Base-by-base conservation (phyloP, 495 filamentous ascomycete genomes). In the Aspergillus kassunensis region DNA sequence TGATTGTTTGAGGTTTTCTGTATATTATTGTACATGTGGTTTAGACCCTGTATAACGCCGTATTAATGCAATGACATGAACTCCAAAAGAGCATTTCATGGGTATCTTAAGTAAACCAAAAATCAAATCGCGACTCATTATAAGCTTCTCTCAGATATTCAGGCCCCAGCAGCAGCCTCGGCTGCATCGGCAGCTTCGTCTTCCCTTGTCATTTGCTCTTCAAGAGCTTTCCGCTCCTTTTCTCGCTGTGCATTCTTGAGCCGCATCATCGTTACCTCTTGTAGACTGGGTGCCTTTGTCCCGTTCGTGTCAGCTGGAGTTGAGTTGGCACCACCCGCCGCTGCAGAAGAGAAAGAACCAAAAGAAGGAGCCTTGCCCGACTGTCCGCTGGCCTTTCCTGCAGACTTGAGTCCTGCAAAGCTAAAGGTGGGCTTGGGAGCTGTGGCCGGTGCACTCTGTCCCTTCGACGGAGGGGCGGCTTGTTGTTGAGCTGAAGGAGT, bases 221-320 rank as follows among this genome's bases (percentile, higher is more conserved):
- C 80, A 13, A 83, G 59, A 13, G 78, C 69, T 31, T 67, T 73
- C 33, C 72, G 67, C 54, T 76, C 74, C 60, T 81, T 82, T 57
- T 85, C 80, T 10, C 70, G 63, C 55, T 77, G 74, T 0, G 80
- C 80, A 49, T 77, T 81, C 57, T 81, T 83, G 45, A 86, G 54
- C 27, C 80, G 69, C 63, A 85, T 85, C 62, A 85, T 63, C 1
- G 78, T 84, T 51, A 78, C 55, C 31, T 86, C 82, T 57, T 86
- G 72, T 25, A 83, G 48, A 51, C 73, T 84, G 2, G 79, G 79
- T 20, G 69, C 70, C 44, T 64, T 66, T 11, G 62, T 18, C 2
- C 58, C 56, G 33, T 65, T 63, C 10, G 65, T 63, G 4, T 62
- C 58, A 18, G 64, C 62, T 18, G 71, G 59, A 7, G 63, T 62